phyloP scores from a whole-genome alignment of 2,329 filamentous ascomycete species.

The Colletotrichum destructivum region DNA sequence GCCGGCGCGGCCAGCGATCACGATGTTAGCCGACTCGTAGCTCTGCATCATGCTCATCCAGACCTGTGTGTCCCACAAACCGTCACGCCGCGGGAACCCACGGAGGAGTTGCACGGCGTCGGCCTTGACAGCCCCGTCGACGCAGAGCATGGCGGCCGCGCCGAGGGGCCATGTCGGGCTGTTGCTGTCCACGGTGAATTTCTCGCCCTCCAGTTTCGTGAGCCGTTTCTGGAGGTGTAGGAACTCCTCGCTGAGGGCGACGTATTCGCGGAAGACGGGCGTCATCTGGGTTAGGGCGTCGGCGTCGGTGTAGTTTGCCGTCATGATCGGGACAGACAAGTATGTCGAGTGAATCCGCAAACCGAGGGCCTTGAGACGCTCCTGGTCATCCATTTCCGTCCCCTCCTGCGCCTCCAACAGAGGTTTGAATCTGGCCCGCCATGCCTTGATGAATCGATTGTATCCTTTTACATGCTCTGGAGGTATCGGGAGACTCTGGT shows the following conservation, averaged over 20 bases:
- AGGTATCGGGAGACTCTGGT: constrained; percentile 19
- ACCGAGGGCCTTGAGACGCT: constrained; percentile 24
- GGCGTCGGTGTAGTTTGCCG: constrained; percentile 51
- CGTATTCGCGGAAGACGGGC: constrained; percentile 53
- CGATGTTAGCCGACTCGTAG: background rate
- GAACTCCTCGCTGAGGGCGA: constrained; percentile 25
- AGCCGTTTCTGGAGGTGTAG: constrained; percentile 6
- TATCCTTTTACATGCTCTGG: constrained; percentile 42
- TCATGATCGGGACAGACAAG: constrained; percentile 47
- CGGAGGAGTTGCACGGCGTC: constrained; percentile 59
- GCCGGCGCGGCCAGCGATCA: background rate
- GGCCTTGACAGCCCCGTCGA: constrained; percentile 54
- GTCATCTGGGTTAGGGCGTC: constrained; percentile 55
- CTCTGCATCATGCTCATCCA: constrained; percentile 53
- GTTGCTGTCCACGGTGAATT: constrained; percentile 35
- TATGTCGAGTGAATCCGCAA: constrained; percentile 29
- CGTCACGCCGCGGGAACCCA: constrained; percentile 60
- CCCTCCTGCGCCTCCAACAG: constrained; percentile 44
- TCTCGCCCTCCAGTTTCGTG: constrained; percentile 6
- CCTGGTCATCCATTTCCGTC: background rate
- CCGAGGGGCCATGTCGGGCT: constrained; percentile 59
- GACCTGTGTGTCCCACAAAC: constrained; percentile 59
- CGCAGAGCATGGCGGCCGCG: constrained; percentile 57
- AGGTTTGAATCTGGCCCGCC: constrained; percentile 16
- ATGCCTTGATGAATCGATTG: constrained; percentile 13